phyloP scores from a whole-genome alignment of 2,329 filamentous ascomycete species.

The Pezicula rhizophila region DNA sequence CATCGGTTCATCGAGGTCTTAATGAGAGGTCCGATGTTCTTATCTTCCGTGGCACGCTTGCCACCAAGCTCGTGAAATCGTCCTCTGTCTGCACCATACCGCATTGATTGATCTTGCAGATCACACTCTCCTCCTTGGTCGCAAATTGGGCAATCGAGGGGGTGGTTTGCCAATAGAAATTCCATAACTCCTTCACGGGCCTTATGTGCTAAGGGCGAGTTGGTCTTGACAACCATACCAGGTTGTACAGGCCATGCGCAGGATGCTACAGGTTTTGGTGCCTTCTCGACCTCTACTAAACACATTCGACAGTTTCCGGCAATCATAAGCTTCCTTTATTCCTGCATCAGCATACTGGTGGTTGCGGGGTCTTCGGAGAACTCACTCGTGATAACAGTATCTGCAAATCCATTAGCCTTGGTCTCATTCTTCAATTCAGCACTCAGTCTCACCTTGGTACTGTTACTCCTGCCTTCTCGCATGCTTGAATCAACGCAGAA shows the following conservation, averaged over 20 bases:
- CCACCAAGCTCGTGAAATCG: conserved; percentile 93
- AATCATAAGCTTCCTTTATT: conserved; percentile 85
- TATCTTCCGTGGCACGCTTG: conserved; percentile 98
- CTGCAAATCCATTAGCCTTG: conserved; percentile 38
- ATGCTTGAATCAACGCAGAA: conserved; percentile 95
- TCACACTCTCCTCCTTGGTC: conserved; percentile 99
- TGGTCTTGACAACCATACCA: conserved; percentile 98
- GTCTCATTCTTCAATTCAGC: background rate
- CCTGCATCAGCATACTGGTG: conserved; percentile 22
- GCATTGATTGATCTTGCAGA: conserved; percentile 98
- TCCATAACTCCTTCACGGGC: conserved; percentile 99
- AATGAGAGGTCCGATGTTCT: conserved; percentile 96
- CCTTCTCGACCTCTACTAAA: conserved; percentile 93
- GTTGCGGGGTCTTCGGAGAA: conserved; percentile 23
- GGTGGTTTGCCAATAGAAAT: conserved; percentile 93
- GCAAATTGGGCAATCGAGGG: conserved; percentile 93
- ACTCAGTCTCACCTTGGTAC: conserved; percentile 64
- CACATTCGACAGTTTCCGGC: conserved; percentile 99
- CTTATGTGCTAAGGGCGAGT: conserved; percentile 94
- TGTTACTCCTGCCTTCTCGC: conserved; percentile 90
- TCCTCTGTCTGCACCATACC: conserved; percentile 91
- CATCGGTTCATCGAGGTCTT: conserved; percentile 99
- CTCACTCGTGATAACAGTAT: conserved; percentile 98
- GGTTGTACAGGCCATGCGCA: conserved; percentile 98
- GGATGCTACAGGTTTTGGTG: conserved; percentile 94